Base-by-base conservation (phyloP, 768 basidiomycete genomes). In the Royoungia palumana region DNA sequence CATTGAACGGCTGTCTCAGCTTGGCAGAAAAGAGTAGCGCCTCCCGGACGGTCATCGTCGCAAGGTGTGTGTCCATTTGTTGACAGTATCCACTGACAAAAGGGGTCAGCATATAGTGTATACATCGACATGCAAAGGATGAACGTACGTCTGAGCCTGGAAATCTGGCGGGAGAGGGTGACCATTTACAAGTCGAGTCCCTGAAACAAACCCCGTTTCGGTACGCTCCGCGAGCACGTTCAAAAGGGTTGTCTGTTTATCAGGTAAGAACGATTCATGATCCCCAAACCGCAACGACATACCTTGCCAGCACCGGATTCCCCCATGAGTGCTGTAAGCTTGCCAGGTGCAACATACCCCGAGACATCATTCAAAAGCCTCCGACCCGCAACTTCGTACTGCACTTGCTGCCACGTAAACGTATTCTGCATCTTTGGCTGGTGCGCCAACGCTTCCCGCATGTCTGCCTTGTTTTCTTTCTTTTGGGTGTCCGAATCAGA, bases 331-430 rank as follows among this genome's bases (percentile, higher is more conserved):
- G 86, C 87, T 0, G 86, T 89, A 48, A 92, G 66, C 50, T 75
- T 90, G 5, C 92, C 91, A 0, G 90, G 92, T 10, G 79, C 80
- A 17, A 90, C 89, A 64, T 78, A 93, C 0, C 90, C 90, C 24
- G 82, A 86, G 12, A 94, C 76, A 39, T 88, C 77, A 53, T 90
- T 77, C 46, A 92, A 71, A 2, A 92, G 72, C 25, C 65, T 68
- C 32, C 78, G 70, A 14, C 82, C 72, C 1, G 77, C 72, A 0
- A 93, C 82, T 27, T 75, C 76, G 62, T 93, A 94, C 47, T 74
- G 70, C 41, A 91, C 53, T 51, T 81, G 71, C 44, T 82, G 75
- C 89, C 89, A 96, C 1, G 92, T 89, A 67, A 96, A 94, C 6
- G 83, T 75, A 55, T 85, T 76, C 17, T 65, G 72, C 75, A 51